Evolutionary conservation across 345 rosid species (phyloP), one percentile per base, ranked within the genome.

Genomic region (Laguncularia racemosa): DNA sequence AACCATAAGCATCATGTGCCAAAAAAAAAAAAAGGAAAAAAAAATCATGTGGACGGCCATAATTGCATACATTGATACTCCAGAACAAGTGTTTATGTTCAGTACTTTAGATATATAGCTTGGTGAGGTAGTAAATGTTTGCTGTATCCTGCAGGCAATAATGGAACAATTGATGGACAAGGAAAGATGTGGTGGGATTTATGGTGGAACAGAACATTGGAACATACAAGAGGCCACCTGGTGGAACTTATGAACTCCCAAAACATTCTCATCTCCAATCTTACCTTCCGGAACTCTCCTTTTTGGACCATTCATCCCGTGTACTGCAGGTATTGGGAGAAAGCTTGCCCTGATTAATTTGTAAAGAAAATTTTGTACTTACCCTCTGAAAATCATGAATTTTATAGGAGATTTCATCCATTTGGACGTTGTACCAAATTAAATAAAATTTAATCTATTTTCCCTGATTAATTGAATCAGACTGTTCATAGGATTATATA

Each of bases 121-220:
- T 26, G 28, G 28, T 26, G 28, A 26, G 3, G 6, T 26, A 6
- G 28, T 26, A 26, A 26, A 26, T 26, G 28, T 57, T 19, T 8
- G 21, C 12, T 46, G 28, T 15, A 18, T 63, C 46, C 58, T 71
- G 60, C 81, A 89, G 99, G 99, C 63, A 67, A 85, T 46, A 95
- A 95, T 53, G 99, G 96, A 28, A 90, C 95, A 17, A 78, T 95
- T 16, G 97, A 93, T 66, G 99, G 99, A 49, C 97, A 88, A 67
- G 99, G 99, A 60, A 83, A 70, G 62, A 90, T 88, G 90, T 95
- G 97, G 99, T 93, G 97, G 99, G 96, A 89, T 14, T 72, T 85
- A 66, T 93, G 99, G 99, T 87, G 99, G 99, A 95, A 90, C 69
- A 81, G 85, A 75, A 95, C 92, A 43, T 52, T 95, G 75, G 67